Conservation (phyloP, 441 rosid genomes). For the Arabidopsis lyrata region DNA sequence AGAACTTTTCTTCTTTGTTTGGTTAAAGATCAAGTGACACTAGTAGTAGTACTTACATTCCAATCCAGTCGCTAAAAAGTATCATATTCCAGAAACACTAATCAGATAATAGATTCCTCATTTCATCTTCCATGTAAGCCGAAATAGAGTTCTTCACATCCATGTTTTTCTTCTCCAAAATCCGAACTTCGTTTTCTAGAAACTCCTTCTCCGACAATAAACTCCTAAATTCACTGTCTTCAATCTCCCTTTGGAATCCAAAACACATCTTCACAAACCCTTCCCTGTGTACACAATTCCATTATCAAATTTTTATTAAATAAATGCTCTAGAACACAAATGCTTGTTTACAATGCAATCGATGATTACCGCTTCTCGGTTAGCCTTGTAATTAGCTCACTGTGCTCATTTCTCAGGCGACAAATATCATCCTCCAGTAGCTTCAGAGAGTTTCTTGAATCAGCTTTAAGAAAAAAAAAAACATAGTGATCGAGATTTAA, state of each 20-base stretch:
- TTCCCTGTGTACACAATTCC: slow-evolving; percentile 48
- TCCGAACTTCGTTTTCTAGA: slow-evolving; percentile 60
- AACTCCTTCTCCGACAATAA: slow-evolving; percentile 63
- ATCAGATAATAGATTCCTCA: slow-evolving; percentile 37
- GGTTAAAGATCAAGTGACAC: too few species aligned
- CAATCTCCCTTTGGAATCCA: slow-evolving; percentile 70
- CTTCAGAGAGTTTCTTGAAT: slow-evolving; percentile 57
- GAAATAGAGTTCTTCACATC: slow-evolving; percentile 59
- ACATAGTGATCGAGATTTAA: slow-evolving; percentile 14
- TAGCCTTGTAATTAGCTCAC: slow-evolving; percentile 50
- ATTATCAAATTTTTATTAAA: background rate
- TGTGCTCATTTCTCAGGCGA: slow-evolving; percentile 47
- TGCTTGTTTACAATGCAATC: background rate
- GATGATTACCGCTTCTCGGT: slow-evolving; percentile 54
- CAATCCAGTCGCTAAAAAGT: background rate
- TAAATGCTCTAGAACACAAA: background rate
- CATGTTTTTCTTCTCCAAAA: slow-evolving; percentile 54
- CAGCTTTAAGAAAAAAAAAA: slow-evolving; percentile 47
- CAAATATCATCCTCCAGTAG: slow-evolving; percentile 56
- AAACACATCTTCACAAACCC: slow-evolving; percentile 60
- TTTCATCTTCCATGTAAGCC: slow-evolving; percentile 65
- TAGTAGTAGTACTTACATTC: background rate
- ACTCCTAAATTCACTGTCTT: slow-evolving; percentile 47
- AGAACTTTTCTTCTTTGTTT: too few species aligned
- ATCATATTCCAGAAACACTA: slow-evolving; percentile 20